These are phyloP conservation scores for Lepidopterella palustris DNA, from an alignment of 495 filamentous ascomycete genomes.

Conservation along the genomic window DNA sequence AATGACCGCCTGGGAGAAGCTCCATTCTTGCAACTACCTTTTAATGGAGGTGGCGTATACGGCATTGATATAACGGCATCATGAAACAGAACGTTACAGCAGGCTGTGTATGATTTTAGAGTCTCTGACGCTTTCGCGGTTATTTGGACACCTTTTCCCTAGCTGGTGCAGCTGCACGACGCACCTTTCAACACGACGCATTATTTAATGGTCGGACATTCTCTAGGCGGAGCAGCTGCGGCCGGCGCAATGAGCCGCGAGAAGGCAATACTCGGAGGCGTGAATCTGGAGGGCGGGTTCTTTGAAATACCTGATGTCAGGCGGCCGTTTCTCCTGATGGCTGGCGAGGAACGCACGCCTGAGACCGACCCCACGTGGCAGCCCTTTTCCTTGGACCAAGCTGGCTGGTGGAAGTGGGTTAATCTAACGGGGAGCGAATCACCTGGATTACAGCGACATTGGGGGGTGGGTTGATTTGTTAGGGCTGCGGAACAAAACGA, in stretches of 20 bases:
- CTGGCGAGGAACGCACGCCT: constrained; percentile 7
- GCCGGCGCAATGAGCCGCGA: not conserved
- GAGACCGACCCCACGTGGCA: constrained; percentile 5
- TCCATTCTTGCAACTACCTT: constrained; percentile 13
- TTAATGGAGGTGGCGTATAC: constrained; percentile 1
- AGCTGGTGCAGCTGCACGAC: constrained; percentile 2
- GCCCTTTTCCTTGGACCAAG: constrained; percentile 10
- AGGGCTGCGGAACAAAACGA: constrained; percentile 3
- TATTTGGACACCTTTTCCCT: constrained; percentile 7
- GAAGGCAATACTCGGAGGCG: constrained; percentile 4
- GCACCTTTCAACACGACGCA: constrained; percentile 15
- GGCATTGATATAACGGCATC: constrained; percentile 5
- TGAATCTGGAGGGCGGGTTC: constrained; percentile 17
- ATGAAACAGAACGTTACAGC: not conserved
- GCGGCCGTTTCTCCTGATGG: constrained; percentile 15
- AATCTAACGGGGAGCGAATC: constrained; percentile 3
- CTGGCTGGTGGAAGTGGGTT: constrained; percentile 22
- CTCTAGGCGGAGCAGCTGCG: constrained; percentile 10
- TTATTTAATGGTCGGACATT: constrained; percentile 12
- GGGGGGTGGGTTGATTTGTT: constrained; percentile 13
- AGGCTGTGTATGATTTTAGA: constrained; percentile 2
- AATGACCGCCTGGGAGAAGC: constrained; percentile 19
- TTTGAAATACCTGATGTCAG: constrained; percentile 11
- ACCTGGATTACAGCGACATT: constrained; percentile 20
- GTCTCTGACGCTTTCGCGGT: constrained; percentile 11